Percentiles rank a stretch among this genome's conserved stretches.
Evolutionary conservation across 108 stramenopile species (phyloP).

Genomic region (Aurantiochytrium sp.): DNA sequence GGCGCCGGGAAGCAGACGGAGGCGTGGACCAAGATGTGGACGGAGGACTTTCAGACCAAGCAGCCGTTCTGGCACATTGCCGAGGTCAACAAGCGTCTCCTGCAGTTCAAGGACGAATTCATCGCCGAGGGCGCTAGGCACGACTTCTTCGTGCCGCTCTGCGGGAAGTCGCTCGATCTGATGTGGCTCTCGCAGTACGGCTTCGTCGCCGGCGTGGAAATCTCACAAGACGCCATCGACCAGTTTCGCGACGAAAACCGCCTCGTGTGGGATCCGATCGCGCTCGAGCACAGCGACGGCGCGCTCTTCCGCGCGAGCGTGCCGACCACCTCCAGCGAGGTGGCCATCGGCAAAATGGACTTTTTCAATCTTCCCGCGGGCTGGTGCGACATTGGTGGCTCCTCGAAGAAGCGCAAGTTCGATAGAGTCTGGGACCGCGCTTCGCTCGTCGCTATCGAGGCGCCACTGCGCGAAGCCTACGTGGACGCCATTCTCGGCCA

Average conservation of each 20-base stretch:
- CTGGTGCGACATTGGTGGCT: background rate
- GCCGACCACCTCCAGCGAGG: background rate
- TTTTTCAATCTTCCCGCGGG: background rate
- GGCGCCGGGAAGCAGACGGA: too few species aligned
- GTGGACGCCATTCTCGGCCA: background rate
- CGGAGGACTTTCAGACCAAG: background rate
- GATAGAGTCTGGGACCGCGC: background rate
- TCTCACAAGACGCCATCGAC: constrained; percentile 7
- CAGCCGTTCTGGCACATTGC: background rate
- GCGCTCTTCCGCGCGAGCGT: background rate
- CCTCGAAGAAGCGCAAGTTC: background rate
- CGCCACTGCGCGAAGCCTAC: background rate
- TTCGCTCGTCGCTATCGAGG: background rate
- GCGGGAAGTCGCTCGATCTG: constrained; percentile 1
- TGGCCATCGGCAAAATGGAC: background rate
- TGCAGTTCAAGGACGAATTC: background rate
- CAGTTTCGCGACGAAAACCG: background rate
- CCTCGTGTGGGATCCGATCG: background rate
- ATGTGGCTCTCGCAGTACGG: background rate
- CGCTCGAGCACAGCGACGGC: background rate
- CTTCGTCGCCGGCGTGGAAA: background rate
- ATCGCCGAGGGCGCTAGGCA: background rate
- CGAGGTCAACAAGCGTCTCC: background rate
- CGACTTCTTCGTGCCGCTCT: background rate
- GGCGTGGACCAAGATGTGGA: background rate